Base-by-base conservation (phyloP, 768 basidiomycete genomes). In the Suillus lakei region DNA sequence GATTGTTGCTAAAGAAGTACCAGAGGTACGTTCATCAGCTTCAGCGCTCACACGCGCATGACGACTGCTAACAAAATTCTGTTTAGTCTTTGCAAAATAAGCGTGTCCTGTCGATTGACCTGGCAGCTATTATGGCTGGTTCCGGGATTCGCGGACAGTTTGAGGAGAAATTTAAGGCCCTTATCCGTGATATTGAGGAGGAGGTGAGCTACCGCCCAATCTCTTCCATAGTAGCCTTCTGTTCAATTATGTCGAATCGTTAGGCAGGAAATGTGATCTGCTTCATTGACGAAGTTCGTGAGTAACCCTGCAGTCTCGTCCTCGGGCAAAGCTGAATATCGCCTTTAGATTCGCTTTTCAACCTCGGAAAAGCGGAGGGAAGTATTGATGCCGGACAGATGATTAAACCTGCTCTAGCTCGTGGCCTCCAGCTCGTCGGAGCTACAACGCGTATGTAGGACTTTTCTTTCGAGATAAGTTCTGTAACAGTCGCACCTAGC, bases 281-380 rank as follows among this genome's bases (percentile, higher is more conserved):
- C 72, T 97, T 97, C 78, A 96, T 97, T 61, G 95, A 96, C 70
- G 95, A 97, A 87, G 89, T 97, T 61, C 95, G 91, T 93, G 71
- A 79, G 92, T 88, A 64, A 46, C 39, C 0, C 1, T n/a, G 26
- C 62, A 16, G 23, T 6, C 59, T 21, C 46, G 61, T 65, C 21
- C 28, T 3, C 43, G 7, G 3, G 21, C 2, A 53, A 8, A n/a
- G 41, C 34, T 43, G 51, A 2, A 66, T 34, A 2, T 44, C 39
- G 16, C 15, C 62, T 12, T 6, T 63, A 91, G 90, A 94, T 67
- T 90, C 86, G 0, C 81, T 95, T 4, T 93, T 95, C 81, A 92
- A 95, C 63, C 85, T 97, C 8, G 95, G 95, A 1, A 96, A 96
- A 76, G 85, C 92, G 0, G 95, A 96, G 78, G 95, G 95, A 28